phyloP scores from a whole-genome alignment of 768 basidiomycete genomes.

The Kwoniella dejecticola region DNA sequence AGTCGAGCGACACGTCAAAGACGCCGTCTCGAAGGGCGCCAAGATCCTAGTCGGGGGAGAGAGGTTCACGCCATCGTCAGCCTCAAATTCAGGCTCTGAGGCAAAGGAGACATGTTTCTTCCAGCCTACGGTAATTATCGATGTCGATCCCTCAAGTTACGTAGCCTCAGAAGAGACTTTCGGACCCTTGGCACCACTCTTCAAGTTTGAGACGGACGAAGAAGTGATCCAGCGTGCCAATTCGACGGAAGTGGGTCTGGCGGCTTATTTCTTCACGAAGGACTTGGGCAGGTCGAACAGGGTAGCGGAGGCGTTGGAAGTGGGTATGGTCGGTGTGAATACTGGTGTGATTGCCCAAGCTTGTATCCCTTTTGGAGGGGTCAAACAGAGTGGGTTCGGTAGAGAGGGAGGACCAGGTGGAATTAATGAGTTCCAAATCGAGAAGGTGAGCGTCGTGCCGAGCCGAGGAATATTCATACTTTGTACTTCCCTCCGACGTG shows the following conservation, averaged over 20 bases:
- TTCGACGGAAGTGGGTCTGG: conserved; percentile 77
- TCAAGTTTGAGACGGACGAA: conserved; percentile 89
- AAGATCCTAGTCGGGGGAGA: conserved; percentile 18
- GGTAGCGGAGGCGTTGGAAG: conserved; percentile 89
- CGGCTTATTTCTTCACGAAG: conserved; percentile 87
- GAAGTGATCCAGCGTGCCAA: conserved; percentile 83
- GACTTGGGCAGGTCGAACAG: conserved; percentile 89
- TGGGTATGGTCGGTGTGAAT: conserved; percentile 69
- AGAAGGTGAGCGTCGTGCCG: conserved; percentile 10
- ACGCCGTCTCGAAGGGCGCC: conserved; percentile 13
- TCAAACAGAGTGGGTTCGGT: conserved; percentile 25
- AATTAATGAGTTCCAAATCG: conserved; percentile 14
- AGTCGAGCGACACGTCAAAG: conserved; percentile 15
- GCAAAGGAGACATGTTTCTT: conserved; percentile 19
- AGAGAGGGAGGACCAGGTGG: conserved; percentile 24
- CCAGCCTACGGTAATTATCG: conserved; percentile 20
- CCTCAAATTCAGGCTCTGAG: background rate
- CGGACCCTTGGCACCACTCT: conserved; percentile 66
- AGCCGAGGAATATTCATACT: too few relatives aligned
- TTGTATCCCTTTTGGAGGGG: conserved; percentile 22
- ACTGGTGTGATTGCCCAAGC: conserved; percentile 51
- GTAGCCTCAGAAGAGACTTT: conserved; percentile 88
- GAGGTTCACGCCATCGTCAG: background rate
- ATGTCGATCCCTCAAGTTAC: background rate
- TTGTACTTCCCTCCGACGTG: too few relatives aligned